phyloP scores from a whole-genome alignment of 148 eudicot genomes.

The Vaccinium corymbosum region DNA sequence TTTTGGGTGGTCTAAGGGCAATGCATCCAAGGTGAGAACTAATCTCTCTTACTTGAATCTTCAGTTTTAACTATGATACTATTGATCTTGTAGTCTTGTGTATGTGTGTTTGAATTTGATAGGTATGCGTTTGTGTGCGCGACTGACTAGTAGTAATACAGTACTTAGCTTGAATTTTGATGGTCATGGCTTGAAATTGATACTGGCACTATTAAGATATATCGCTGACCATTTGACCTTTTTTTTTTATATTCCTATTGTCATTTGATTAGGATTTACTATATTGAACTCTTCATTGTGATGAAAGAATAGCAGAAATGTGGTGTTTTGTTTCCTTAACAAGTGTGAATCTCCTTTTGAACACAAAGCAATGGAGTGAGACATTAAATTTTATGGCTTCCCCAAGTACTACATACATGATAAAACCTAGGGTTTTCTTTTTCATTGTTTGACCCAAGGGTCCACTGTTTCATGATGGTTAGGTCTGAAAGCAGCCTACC shows the following conservation, averaged over 20 bases:
- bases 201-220: neutral
- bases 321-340: neutral
- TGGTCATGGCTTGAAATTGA: neutral
- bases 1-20: slow-evolving; percentile 78
- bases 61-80: neutral
- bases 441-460: too few relatives aligned
- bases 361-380: neutral
- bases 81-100: neutral
- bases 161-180: neutral
- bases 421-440: neutral
- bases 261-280: neutral
- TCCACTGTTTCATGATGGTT: neutral
- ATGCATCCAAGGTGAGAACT: slow-evolving; percentile 74
- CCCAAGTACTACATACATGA: neutral
- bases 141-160: neutral
- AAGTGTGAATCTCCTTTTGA: neutral
- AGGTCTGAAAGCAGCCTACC: neutral
- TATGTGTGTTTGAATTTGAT: neutral
- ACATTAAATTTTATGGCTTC: neutral
- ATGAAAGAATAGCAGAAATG: neutral
- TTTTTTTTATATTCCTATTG: too few relatives aligned
- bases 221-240: neutral
- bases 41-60: neutral
- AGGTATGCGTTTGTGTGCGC: neutral
- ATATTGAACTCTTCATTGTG: neutral